Evolutionary conservation across 2,329 filamentous ascomycete species (phyloP).

Genomic region (Mollisia scopiformis): DNA sequence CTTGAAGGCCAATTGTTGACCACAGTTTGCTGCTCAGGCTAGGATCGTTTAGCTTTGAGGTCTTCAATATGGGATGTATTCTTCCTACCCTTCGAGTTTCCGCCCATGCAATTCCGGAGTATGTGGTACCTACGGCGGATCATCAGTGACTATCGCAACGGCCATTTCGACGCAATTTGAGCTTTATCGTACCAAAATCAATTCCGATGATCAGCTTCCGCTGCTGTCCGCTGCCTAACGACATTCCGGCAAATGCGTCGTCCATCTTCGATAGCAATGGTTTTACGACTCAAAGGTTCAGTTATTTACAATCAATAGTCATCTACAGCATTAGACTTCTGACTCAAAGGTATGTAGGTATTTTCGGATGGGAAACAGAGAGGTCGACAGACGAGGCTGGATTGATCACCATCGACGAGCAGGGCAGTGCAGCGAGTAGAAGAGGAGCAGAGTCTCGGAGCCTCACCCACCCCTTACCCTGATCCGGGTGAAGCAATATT

Average conservation of each 20-base stretch:
- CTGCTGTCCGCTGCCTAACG: not conserved
- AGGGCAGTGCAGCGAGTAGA: too few relatives aligned
- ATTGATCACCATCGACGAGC: too few relatives aligned
- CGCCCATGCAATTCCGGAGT: slow-evolving; percentile 7
- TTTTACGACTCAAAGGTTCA: too few relatives aligned
- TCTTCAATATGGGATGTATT: not conserved
- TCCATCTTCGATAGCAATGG: not conserved
- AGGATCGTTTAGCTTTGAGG: not conserved
- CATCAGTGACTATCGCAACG: not conserved
- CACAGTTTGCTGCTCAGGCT: slow-evolving; percentile 13
- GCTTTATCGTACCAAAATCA: not conserved
- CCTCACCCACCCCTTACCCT: too few relatives aligned
- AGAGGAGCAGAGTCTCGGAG: too few relatives aligned
- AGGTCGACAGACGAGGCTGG: too few relatives aligned
- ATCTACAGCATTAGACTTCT: too few relatives aligned
- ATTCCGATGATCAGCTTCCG: slow-evolving; percentile 12
- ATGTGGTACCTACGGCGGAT: not conserved
- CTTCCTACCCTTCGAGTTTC: slow-evolving; percentile 14
- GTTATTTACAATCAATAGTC: too few relatives aligned
- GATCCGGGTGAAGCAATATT: too few relatives aligned
- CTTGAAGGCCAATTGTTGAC: slow-evolving; percentile 17
- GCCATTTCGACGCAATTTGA: not conserved
- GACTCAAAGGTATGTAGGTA: too few relatives aligned
- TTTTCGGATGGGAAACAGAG: too few relatives aligned
- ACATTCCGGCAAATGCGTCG: not conserved